Base-by-base conservation (phyloP, 83 land plant species). In the Larix sibirica region DNA sequence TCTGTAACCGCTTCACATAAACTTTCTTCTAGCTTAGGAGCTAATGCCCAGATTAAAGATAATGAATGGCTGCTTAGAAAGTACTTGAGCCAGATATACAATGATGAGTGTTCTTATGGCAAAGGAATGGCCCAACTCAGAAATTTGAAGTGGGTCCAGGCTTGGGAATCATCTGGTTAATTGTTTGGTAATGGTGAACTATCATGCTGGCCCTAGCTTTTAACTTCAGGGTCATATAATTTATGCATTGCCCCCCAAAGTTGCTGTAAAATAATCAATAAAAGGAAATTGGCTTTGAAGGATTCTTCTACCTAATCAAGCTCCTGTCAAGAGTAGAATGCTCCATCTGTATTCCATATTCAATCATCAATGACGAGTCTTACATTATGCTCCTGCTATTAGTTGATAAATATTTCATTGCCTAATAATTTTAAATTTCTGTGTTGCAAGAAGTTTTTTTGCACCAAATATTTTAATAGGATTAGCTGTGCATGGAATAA, bases 201-300 rank as follows among this genome's bases (percentile, higher is more conserved):
- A 50, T 42, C 77, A 10, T 18, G 23, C 16, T 2, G 50, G 8
- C 50, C 76, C 21, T 36, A 40, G 54, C 10, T 40, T 18, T 71
- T 18, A 71, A 71, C 47, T 40, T 6, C 10, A 71, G 76, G 76
- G 50, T 71, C 42, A 23, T 71, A 71, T 40, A 70, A 20, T 71
- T 71, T 40, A 40, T n/a, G 76, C 21, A 71, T 40, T n/a, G 50
- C 50, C 76, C 76, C 76, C 42, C 76, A 71, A 4, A 70, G 40
- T 36, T 70, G 75, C 75, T 70, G 75, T 70, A 70, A 70, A 70
- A 40, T 70, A 70, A 69, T 38, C 44, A 69, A 69, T 69, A 69
- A 69, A 69, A 9, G 36, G 36, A 38, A 70, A 1, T 65, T 70
- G 5, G 14, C 50, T 70, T 40, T 70, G 75, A 40, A 36, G 75